These are phyloP conservation scores for Adansonia grandidieri DNA, from an alignment of 441 rosid genomes.

Conservation along the genomic window DNA sequence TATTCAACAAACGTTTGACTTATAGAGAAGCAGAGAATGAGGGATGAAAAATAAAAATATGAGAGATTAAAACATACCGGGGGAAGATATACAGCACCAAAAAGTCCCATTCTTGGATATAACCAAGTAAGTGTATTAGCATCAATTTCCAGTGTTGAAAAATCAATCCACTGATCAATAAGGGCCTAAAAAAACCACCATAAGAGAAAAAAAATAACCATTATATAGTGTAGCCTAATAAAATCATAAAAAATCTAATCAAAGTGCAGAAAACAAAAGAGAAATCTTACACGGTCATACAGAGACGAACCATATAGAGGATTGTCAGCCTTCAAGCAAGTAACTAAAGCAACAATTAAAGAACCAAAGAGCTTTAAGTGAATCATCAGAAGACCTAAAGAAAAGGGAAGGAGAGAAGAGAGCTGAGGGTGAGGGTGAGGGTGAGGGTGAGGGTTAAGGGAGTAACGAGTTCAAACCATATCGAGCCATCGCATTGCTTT, in stretches of 20 bases:
- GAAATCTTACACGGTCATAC: constrained; percentile 62
- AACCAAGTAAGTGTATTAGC: constrained; percentile 52
- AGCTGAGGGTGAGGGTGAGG: background rate
- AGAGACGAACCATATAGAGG: constrained; percentile 64
- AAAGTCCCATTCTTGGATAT: constrained; percentile 58
- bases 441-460: too few species aligned
- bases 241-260: constrained; percentile 3
- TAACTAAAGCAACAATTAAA: constrained; percentile 44
- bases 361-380: constrained; percentile 1
- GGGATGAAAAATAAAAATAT: background rate
- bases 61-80: constrained; percentile 44
- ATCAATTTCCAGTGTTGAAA: constrained; percentile 75
- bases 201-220: background rate
- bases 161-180: constrained; percentile 90
- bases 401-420: background rate
- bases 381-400: background rate
- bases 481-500: constrained; percentile 65
- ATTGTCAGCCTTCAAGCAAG: constrained; percentile 58
- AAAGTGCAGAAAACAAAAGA: background rate
- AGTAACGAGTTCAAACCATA: constrained; percentile 39
- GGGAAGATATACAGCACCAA: constrained; percentile 49
- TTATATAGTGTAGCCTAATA: background rate
- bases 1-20: background rate
- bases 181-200: constrained; percentile 48
- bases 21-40: background rate